These are phyloP conservation scores for Pseudocercospora crystallina DNA, from an alignment of 2,329 filamentous ascomycete genomes.

Conservation along the genomic window DNA sequence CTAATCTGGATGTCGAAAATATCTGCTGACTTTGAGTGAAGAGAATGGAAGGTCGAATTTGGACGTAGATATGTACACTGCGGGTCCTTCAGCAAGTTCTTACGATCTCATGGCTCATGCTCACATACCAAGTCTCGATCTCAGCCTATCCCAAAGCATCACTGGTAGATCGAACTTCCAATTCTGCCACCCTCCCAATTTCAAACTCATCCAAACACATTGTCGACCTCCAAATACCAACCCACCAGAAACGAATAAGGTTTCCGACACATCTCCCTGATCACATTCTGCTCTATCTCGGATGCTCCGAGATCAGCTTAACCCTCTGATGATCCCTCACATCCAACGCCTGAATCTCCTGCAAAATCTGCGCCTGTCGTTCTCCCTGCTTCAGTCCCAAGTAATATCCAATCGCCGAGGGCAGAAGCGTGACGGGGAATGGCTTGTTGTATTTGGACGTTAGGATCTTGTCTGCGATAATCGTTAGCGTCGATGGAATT, in stretches of 20 bases:
- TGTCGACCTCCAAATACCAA: not conserved
- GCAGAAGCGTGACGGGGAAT: slow-evolving; percentile 33
- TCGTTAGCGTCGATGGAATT: not conserved
- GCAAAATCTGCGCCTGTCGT: slow-evolving; percentile 29
- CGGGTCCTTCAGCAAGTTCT: too few relatives aligned
- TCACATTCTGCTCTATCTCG: slow-evolving; percentile 9
- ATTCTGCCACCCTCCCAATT: too few relatives aligned
- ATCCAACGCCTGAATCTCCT: slow-evolving; percentile 30
- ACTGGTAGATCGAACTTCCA: too few relatives aligned
- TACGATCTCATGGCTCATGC: too few relatives aligned
- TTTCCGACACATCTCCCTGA: not conserved
- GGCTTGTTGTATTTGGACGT: slow-evolving; percentile 36
- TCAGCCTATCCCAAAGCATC: too few relatives aligned
- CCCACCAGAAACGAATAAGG: not conserved
- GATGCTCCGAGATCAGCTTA: slow-evolving; percentile 23
- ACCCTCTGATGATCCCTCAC: slow-evolving; percentile 23
- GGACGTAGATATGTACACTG: too few relatives aligned
- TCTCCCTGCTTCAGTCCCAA: slow-evolving; percentile 33
- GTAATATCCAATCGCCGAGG: slow-evolving; percentile 34
- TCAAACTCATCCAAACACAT: not conserved
- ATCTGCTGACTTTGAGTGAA: too few relatives aligned
- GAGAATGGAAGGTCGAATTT: too few relatives aligned
- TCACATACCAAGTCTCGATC: too few relatives aligned
- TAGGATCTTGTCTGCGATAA: slow-evolving; percentile 26
- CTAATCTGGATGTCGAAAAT: too few relatives aligned